Percentiles rank a stretch among this genome's conserved stretches.
Evolutionary conservation across 768 basidiomycete species (phyloP).

Genomic region (Calocera viscosa): DNA sequence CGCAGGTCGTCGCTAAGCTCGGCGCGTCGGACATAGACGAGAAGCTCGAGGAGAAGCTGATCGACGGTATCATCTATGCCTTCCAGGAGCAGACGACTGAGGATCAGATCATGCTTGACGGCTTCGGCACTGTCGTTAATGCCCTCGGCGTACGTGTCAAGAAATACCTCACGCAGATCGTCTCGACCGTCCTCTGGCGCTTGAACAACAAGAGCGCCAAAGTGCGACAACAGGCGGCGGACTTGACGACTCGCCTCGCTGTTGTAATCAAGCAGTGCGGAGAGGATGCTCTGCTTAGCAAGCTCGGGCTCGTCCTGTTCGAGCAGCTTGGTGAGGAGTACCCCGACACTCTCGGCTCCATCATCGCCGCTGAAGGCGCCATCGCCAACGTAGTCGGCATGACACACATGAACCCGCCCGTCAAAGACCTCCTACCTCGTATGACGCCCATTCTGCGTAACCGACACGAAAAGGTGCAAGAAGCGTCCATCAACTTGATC

Average conservation of each 20-base stretch:
- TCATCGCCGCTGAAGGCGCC: constrained; percentile 96
- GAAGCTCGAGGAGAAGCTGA: constrained; percentile 80
- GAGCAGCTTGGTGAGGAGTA: constrained; percentile 99
- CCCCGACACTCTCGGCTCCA: constrained; percentile 93
- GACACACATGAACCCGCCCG: constrained; percentile 99
- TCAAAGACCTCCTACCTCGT: constrained; percentile 94
- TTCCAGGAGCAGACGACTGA: constrained; percentile 99
- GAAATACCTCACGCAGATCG: constrained; percentile 96
- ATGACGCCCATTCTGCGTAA: constrained; percentile 99
- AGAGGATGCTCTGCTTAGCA: constrained; percentile 88
- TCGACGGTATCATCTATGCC: constrained; percentile 97
- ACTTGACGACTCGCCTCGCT: constrained; percentile 87
- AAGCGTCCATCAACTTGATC: constrained; percentile 98
- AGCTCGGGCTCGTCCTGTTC: constrained; percentile 90
- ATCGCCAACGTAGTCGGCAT: constrained; percentile 99
- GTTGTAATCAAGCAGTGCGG: constrained; percentile 98
- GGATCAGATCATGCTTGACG: constrained; percentile 98
- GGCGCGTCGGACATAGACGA: constrained; percentile 98
- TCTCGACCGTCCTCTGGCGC: constrained; percentile 97
- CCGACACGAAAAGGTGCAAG: constrained; percentile 98
- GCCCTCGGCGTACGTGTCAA: constrained; percentile 87
- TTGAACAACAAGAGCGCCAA: constrained; percentile 99
- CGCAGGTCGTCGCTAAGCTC: constrained; percentile 82
- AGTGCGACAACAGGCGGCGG: constrained; percentile 98
- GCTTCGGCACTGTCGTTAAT: constrained; percentile 94